These are phyloP conservation scores for Arachis monticola DNA, from an alignment of 331 rosid species.

Conservation along the genomic window DNA sequence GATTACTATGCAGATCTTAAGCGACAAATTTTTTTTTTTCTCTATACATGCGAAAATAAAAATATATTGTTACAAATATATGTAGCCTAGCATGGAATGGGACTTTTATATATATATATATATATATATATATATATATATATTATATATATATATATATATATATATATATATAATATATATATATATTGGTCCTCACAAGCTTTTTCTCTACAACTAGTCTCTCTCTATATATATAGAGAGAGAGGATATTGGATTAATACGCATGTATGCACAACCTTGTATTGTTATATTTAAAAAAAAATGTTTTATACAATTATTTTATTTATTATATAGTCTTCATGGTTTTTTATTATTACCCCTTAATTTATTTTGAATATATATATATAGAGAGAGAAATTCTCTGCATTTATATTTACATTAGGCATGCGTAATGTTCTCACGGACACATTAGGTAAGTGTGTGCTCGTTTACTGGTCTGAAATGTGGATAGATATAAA, in stretches of 20 bases:
- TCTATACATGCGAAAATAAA: too few relatives aligned
- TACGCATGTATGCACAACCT: too few relatives aligned
- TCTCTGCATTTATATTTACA: too few relatives aligned
- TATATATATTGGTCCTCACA: conserved; percentile 58
- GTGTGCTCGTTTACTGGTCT: conserved; percentile 35
- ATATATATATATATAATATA: conserved; percentile 33
- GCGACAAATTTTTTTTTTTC: conserved; percentile 27
- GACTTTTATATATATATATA: too few relatives aligned
- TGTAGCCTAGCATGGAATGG: conserved; percentile 54
- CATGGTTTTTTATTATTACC: not conserved
- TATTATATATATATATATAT: conserved; percentile 45
- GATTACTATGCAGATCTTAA: conserved; percentile 54
- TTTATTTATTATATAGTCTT: not conserved
- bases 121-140: conserved; percentile 8
- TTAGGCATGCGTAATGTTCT: conserved; percentile 54
- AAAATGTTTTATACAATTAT: too few relatives aligned
- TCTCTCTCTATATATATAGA: not conserved
- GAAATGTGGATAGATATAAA: not conserved
- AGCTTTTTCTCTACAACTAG: not conserved
- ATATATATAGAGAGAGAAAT: too few relatives aligned
- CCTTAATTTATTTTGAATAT: conserved; percentile 33
- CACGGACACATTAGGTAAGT: conserved; percentile 31
- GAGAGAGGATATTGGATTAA: too few relatives aligned
- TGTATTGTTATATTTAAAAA: too few relatives aligned
- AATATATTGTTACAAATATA: too few relatives aligned